These are phyloP conservation scores for Diplocarpon rosae DNA, from an alignment of 2,329 filamentous ascomycete species.

Conservation along the genomic window DNA sequence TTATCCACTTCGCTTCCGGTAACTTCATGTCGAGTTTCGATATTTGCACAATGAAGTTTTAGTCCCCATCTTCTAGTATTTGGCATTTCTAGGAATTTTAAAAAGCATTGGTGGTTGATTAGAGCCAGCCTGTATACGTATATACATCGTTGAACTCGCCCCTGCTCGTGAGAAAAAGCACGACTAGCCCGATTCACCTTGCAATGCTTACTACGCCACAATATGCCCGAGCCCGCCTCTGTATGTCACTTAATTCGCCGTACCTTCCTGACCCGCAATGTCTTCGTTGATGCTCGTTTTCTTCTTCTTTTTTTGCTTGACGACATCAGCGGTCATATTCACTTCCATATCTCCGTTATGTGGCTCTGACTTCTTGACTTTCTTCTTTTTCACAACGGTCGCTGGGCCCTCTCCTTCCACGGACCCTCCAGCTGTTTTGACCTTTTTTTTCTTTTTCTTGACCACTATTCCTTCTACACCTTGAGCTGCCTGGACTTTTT, in stretches of 20 bases:
- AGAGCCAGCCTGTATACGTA: neutral
- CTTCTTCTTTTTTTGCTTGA: slow-evolving; percentile 37
- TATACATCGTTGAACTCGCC: neutral
- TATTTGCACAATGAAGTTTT: too few species aligned
- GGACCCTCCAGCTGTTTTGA: slow-evolving; percentile 22
- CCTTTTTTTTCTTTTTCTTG: slow-evolving; percentile 48
- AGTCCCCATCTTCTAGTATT: too few species aligned
- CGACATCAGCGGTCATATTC: slow-evolving; percentile 10
- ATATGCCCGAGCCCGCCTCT: slow-evolving; percentile 2
- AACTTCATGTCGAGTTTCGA: too few species aligned
- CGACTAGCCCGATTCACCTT: neutral
- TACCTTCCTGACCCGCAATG: neutral
- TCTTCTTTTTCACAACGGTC: slow-evolving; percentile 37
- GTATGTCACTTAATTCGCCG: slow-evolving; percentile 11
- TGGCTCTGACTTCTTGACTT: slow-evolving; percentile 28
- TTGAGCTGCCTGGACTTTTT: slow-evolving; percentile 60
- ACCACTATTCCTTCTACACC: slow-evolving; percentile 60
- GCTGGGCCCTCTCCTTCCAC: slow-evolving; percentile 15
- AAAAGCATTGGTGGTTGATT: too few species aligned
- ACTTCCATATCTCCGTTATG: slow-evolving; percentile 17
- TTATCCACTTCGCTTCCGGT: too few species aligned
- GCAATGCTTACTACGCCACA: slow-evolving; percentile 8
- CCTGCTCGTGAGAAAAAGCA: neutral
- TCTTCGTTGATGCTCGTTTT: slow-evolving; percentile 17
- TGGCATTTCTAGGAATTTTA: too few species aligned